Evolutionary conservation across 2,329 filamentous ascomycete species (phyloP).

Genomic region (Aureobasidium pullulans): DNA sequence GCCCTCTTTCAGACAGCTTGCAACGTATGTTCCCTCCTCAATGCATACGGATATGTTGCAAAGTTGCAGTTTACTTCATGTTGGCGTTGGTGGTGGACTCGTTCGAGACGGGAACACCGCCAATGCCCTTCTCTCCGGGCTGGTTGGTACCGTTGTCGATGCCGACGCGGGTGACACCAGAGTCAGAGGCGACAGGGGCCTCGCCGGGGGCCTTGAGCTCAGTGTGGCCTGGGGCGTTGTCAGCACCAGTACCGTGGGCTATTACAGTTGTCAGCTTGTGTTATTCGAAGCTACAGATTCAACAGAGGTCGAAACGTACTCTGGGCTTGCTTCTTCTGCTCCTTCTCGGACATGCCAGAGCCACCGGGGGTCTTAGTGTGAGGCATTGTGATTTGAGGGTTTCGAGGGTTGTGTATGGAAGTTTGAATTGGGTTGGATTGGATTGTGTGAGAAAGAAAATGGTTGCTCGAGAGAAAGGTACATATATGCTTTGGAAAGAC

Average conservation of each 20-base stretch:
- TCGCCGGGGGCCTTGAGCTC: conserved; percentile 24
- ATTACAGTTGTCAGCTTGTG: neutral
- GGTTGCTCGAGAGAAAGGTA: neutral
- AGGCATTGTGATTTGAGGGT: conserved; percentile 15
- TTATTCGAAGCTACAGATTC: too few species aligned
- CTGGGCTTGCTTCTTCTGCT: conserved; percentile 29
- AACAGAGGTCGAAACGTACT: conserved; percentile 16
- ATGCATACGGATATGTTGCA: neutral
- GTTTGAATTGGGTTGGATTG: neutral
- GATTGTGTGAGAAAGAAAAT: neutral
- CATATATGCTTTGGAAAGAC: neutral
- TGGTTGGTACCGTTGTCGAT: conserved; percentile 24
- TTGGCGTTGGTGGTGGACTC: conserved; percentile 20
- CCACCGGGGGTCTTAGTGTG: conserved; percentile 25
- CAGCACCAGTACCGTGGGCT: conserved; percentile 27
- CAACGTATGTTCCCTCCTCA: neutral
- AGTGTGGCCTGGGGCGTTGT: conserved; percentile 27
- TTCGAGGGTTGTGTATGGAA: neutral
- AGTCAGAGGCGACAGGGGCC: conserved; percentile 29
- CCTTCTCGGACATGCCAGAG: conserved; percentile 26
- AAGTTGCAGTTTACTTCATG: conserved; percentile 19
- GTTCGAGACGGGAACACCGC: conserved; percentile 22
- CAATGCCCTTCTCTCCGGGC: conserved; percentile 30
- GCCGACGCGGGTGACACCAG: conserved; percentile 26
- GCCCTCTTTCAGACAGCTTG: neutral